Percentiles rank a stretch among this genome's conserved stretches.
Evolutionary conservation across 2,329 filamentous ascomycete genomes (phyloP).

Genomic region (Neoscytalidium dimidiatum): DNA sequence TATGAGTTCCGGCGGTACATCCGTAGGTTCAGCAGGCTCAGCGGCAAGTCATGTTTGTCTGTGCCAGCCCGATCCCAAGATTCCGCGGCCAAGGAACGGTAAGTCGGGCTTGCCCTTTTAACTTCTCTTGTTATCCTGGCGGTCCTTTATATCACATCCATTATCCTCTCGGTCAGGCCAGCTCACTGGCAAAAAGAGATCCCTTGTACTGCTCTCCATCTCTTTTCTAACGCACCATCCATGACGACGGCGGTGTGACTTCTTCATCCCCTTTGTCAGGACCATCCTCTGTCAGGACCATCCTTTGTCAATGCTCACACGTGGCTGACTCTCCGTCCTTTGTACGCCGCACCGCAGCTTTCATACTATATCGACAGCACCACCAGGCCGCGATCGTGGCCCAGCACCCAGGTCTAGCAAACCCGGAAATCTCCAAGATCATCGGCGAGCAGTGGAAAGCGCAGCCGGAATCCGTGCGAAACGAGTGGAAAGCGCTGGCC

Average conservation of each 20-base stretch:
- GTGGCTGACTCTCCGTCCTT: conserved; percentile 10
- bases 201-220: neutral
- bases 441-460: conserved; percentile 91
- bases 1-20: conserved; percentile 15
- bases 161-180: neutral
- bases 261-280: conserved; percentile 13
- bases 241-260: too few species aligned
- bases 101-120: conserved; percentile 37
- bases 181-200: neutral
- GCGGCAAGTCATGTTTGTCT: conserved; percentile 58
- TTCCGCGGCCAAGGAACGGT: conserved; percentile 72
- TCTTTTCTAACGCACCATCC: neutral
- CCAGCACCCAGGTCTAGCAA: conserved; percentile 84
- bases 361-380: conserved; percentile 95
- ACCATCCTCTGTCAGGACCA: conserved; percentile 20
- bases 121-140: conserved; percentile 19
- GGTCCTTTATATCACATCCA: conserved; percentile 16
- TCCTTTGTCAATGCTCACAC: neutral
- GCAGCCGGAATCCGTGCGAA: conserved; percentile 72
- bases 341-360: conserved; percentile 70
- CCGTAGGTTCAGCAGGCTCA: conserved; percentile 10
- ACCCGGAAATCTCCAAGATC: conserved; percentile 96
- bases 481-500: conserved; percentile 84
- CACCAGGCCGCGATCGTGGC: conserved; percentile 81
- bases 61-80: conserved; percentile 71